Evolutionary conservation across 2,329 filamentous ascomycete genomes (phyloP).

Genomic region (Cladobotryum protrusum): DNA sequence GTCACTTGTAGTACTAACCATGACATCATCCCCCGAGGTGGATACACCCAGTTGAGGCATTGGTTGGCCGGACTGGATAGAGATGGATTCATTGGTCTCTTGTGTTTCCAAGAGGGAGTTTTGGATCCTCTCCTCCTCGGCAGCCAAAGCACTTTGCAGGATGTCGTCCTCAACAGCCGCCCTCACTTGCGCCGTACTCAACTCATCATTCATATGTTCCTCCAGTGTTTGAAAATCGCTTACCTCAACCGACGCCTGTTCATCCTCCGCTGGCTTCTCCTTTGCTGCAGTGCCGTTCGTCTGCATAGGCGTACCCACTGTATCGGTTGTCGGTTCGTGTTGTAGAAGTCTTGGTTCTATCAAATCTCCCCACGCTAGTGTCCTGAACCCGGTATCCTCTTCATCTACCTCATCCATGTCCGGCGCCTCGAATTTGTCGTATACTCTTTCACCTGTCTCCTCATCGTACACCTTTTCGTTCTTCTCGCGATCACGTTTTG

Average conservation of each 20-base stretch:
- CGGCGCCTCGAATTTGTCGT: conserved; percentile 72
- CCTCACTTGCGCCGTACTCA: conserved; percentile 26
- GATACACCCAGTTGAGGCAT: conserved; percentile 17
- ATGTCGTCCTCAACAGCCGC: conserved; percentile 18
- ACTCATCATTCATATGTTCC: conserved; percentile 18
- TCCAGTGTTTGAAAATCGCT: conserved; percentile 6
- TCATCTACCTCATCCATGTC: conserved; percentile 54
- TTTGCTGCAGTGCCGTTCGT: not conserved
- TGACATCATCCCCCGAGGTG: conserved; percentile 16
- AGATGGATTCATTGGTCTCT: conserved; percentile 18
- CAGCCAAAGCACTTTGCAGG: conserved; percentile 8
- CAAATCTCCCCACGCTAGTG: conserved; percentile 55
- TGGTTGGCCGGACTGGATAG: conserved; percentile 25
- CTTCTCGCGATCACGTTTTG: conserved; percentile 58
- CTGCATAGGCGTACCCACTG: conserved; percentile 6
- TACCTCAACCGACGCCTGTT: conserved; percentile 7
- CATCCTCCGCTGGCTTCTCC: not conserved
- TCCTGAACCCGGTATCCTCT: conserved; percentile 57
- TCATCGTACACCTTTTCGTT: conserved; percentile 58
- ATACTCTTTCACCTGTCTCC: conserved; percentile 63
- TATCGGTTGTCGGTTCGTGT: conserved; percentile 24
- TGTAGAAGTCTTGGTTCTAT: conserved; percentile 61
- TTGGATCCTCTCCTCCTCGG: conserved; percentile 10
- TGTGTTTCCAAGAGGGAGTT: conserved; percentile 1
- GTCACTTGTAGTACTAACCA: conserved; percentile 19